These are phyloP conservation scores for Coemansia interrupta DNA, from an alignment of 192 early-diverging fungal species.

Conservation along the genomic window DNA sequence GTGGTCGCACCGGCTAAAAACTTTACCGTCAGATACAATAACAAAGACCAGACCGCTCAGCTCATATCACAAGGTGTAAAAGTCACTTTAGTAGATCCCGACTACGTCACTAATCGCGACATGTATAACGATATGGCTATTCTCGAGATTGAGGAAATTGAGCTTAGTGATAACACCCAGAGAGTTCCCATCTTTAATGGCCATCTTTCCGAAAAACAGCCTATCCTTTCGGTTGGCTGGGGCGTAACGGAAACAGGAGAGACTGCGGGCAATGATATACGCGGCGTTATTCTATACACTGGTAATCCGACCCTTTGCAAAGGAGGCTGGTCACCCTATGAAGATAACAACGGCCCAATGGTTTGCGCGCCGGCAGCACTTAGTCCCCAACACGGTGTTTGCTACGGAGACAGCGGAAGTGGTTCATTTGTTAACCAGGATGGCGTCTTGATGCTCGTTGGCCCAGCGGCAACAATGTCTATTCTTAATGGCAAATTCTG, in stretches of 20 bases:
- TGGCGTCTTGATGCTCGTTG: conserved; percentile 1
- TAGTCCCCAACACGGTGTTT: not conserved
- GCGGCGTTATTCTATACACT: not conserved
- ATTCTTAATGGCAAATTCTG: not conserved
- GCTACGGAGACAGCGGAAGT: not conserved
- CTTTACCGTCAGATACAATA: not conserved
- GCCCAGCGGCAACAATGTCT: not conserved
- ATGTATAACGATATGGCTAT: not conserved
- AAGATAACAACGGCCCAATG: not conserved
- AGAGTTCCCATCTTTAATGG: not conserved
- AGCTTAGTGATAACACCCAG: not conserved
- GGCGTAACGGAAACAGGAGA: not conserved
- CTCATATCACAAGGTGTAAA: not conserved
- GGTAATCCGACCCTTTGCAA: not conserved
- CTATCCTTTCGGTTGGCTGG: not conserved
- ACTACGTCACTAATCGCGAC: not conserved
- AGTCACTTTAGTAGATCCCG: not conserved
- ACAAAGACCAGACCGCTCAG: not conserved
- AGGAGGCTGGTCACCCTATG: not conserved
- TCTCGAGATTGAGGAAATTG: not conserved
- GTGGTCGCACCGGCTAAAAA: not conserved
- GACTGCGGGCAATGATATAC: not conserved
- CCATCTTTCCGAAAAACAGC: not conserved
- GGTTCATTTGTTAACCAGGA: not conserved
- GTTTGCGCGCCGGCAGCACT: not conserved